Percentiles rank a stretch among this genome's conserved stretches.
These are phyloP conservation scores for Aureobasidium musti DNA, from an alignment of 2,329 filamentous ascomycete species.

Conservation along the genomic window DNA sequence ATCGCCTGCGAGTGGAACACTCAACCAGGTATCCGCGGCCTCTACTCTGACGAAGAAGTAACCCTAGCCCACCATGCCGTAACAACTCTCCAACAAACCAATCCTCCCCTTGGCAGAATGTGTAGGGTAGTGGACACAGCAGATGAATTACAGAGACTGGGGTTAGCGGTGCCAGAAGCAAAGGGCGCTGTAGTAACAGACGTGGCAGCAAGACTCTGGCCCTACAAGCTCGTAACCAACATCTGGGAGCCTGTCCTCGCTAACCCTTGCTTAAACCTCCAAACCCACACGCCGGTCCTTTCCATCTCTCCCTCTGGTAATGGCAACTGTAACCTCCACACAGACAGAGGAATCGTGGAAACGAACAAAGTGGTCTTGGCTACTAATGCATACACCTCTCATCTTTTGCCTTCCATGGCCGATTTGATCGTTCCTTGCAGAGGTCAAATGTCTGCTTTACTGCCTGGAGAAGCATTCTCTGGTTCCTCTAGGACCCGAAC, in stretches of 20 bases:
- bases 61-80: constrained; percentile 56
- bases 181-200: constrained; percentile 65
- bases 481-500: constrained; percentile 51
- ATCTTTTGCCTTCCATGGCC: constrained; percentile 67
- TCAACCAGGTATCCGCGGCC: constrained; percentile 64
- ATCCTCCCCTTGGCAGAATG: constrained; percentile 58
- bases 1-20: constrained; percentile 71
- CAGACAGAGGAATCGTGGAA: constrained; percentile 65
- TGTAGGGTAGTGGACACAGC: constrained; percentile 47
- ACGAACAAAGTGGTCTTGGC: constrained; percentile 70
- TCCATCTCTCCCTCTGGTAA: not conserved
- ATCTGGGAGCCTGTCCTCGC: constrained; percentile 63
- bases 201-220: constrained; percentile 71
- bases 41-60: constrained; percentile 60
- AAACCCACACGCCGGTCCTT: constrained; percentile 68
- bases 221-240: constrained; percentile 78
- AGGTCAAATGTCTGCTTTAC: constrained; percentile 69
- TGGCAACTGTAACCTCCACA: constrained; percentile 62
- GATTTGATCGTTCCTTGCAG: constrained; percentile 75
- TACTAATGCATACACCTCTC: constrained; percentile 81
- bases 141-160: constrained; percentile 54
- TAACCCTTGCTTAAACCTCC: constrained; percentile 63
- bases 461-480: constrained; percentile 52
- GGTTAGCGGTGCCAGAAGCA: constrained; percentile 54
- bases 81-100: constrained; percentile 50